Base-by-base conservation (phyloP, 1,284 basidiomycete species). In the Mycena citricolor region DNA sequence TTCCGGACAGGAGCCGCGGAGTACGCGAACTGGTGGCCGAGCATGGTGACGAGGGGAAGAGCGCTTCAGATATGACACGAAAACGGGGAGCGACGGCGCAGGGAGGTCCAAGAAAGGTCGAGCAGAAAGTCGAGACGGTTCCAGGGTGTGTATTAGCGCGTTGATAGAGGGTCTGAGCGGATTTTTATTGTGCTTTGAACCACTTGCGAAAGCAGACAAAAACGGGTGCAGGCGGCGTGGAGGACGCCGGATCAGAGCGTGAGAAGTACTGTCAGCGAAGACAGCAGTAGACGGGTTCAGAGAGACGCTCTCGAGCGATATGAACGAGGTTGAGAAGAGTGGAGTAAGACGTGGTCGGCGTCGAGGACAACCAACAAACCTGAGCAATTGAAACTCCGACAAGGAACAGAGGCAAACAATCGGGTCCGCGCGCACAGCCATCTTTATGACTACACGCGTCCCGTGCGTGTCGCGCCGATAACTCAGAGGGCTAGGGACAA, bases 1-100 rank as follows among this genome's bases (percentile, higher is more conserved):
- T 90, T 89, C 68, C 88, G 85, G 68, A 94, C 80, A 29, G 94
- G 94, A 47, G 94, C 94, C 62, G 90, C 86, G 32, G 94, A 97
- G 67, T 85, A 90, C 54, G 94, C 86, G 59, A 90, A 90, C 65
- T 87, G 85, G 67, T 90, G 86, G 54, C 86, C 86, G 51, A 89
- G 73, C 86, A 90, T 89, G 67, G 41, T 63, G n/a, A 41, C 39
- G 42, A 35, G 35, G 45, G 20, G 48, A 54, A 49, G 42, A 38
- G 39, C 44, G 40, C 50, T 42, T 39, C 46, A 58, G 59, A 59
- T 49, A 44, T 44, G 34, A 44, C 46, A 55, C 45, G 47, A 39
- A 42, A 26, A 16, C n/a, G n/a, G n/a, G n/a, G n/a, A n/a, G n/a
- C n/a, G n/a, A n/a, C n/a, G n/a, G n/a, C n/a, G n/a, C n/a, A n/a